Evolutionary conservation across 192 early-diverging fungal genomes (phyloP).

Genomic region (Coemansia sp.): DNA sequence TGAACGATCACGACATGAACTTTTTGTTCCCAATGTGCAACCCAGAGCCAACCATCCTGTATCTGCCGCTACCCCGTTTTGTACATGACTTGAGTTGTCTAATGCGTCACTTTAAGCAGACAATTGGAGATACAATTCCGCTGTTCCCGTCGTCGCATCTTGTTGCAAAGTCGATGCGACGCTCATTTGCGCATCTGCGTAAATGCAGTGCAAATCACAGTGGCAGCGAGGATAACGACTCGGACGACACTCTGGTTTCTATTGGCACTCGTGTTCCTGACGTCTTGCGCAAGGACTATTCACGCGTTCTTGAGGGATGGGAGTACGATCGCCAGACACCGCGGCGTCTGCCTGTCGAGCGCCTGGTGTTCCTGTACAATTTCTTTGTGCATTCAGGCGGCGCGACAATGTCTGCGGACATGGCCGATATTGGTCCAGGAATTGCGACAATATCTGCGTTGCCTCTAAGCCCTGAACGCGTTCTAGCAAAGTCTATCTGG

Average conservation of each 20-base stretch:
- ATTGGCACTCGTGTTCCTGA: constrained; percentile 35
- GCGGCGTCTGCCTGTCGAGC: constrained; percentile 35
- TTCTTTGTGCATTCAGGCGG: constrained; percentile 17
- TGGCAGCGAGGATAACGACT: constrained; percentile 6
- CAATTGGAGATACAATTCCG: constrained; percentile 34
- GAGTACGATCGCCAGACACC: constrained; percentile 35
- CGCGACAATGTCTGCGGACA: constrained; percentile 22
- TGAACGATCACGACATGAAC: constrained; percentile 48
- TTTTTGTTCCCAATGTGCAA: constrained; percentile 49
- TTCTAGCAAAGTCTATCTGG: constrained; percentile 38
- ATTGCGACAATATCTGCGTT: constrained; percentile 33
- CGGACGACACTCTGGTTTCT: background rate
- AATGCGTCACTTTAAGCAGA: constrained; percentile 41
- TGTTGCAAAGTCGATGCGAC: constrained; percentile 34
- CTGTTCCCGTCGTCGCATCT: constrained; percentile 35
- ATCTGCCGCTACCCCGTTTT: constrained; percentile 48
- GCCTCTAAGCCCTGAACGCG: constrained; percentile 29
- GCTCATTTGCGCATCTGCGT: constrained; percentile 35
- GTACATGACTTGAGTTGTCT: constrained; percentile 42
- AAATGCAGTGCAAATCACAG: background rate
- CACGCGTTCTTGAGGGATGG: constrained; percentile 43
- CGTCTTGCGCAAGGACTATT: constrained; percentile 23
- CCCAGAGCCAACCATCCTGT: constrained; percentile 44
- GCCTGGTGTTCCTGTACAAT: constrained; percentile 46
- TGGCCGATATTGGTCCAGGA: constrained; percentile 42